Evolutionary conservation across 1,139 yeast species (phyloP).

Genomic region (Candida sojae): DNA sequence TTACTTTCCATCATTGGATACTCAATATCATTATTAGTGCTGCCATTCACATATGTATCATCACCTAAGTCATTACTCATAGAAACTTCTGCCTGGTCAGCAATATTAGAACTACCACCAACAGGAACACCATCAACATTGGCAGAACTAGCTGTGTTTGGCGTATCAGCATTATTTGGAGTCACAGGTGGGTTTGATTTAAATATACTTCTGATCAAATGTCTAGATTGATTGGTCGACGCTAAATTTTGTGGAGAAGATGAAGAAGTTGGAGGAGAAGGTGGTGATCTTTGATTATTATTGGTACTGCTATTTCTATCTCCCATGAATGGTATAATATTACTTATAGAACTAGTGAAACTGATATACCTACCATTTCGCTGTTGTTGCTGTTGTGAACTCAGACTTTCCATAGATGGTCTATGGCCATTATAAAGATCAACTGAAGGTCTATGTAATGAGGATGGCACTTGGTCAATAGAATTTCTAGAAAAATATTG

Average conservation of each 20-base stretch:
- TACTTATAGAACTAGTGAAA: conserved; percentile 41
- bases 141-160: not conserved
- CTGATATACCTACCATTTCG: conserved; percentile 30
- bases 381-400: conserved; percentile 19
- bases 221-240: conserved; percentile 27
- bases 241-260: conserved; percentile 13
- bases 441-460: conserved; percentile 33
- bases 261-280: conserved; percentile 18
- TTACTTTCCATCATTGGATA: conserved; percentile 21
- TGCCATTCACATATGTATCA: conserved; percentile 5
- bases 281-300: conserved; percentile 24
- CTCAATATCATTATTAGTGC: conserved; percentile 13
- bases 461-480: conserved; percentile 34
- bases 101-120: conserved; percentile 4
- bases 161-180: conserved; percentile 2
- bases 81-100: conserved; percentile 10
- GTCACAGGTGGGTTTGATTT: conserved; percentile 20
- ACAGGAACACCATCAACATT: not conserved
- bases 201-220: conserved; percentile 45
- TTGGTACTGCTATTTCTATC: conserved; percentile 23
- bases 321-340: conserved; percentile 48
- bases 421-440: conserved; percentile 24
- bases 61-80: conserved; percentile 6
- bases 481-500: conserved; percentile 43
- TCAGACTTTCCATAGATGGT: conserved; percentile 19